These are phyloP conservation scores for Leptographium galeiforme DNA, from an alignment of 2,329 filamentous ascomycete genomes.

Conservation along the genomic window DNA sequence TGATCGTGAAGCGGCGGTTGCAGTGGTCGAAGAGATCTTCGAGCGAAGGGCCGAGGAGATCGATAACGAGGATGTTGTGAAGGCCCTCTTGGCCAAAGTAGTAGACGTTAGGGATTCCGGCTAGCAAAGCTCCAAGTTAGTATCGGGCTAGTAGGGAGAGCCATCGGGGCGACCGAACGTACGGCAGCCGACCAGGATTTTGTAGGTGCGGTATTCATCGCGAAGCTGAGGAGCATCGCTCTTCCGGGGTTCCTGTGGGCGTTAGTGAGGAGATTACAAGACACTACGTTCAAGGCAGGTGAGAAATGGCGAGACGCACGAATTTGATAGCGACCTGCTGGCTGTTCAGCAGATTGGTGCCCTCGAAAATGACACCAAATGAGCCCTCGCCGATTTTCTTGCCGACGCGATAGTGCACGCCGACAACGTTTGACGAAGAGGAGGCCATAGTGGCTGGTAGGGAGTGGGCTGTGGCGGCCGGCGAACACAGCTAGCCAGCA, in stretches of 20 bases:
- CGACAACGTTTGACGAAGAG: slow-evolving; percentile 90
- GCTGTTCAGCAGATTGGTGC: slow-evolving; percentile 96
- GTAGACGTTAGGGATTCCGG: slow-evolving; percentile 97
- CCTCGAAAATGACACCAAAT: slow-evolving; percentile 97
- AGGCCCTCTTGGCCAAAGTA: slow-evolving; percentile 98
- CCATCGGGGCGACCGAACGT: slow-evolving; percentile 33
- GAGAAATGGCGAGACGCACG: slow-evolving; percentile 44
- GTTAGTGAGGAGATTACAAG: not conserved
- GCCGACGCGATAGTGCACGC: slow-evolving; percentile 95
- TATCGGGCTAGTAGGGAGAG: not conserved
- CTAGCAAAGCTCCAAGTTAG: slow-evolving; percentile 29
- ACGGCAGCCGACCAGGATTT: slow-evolving; percentile 98
- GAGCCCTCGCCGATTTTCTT: slow-evolving; percentile 99
- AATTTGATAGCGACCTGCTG: slow-evolving; percentile 99
- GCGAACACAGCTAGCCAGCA: not conserved
- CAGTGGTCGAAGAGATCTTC: slow-evolving; percentile 98
- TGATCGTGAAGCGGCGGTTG: slow-evolving; percentile 85
- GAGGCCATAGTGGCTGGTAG: slow-evolving; percentile 52
- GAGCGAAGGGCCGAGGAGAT: slow-evolving; percentile 84
- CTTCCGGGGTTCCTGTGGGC: slow-evolving; percentile 76
- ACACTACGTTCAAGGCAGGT: not conserved
- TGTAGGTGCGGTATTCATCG: slow-evolving; percentile 98
- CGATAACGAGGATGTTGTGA: slow-evolving; percentile 97
- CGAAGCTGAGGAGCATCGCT: slow-evolving; percentile 95
- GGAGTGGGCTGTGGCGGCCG: not conserved